These are phyloP conservation scores for Trifolium fragiferum DNA, from an alignment of 306 rosid genomes.

Conservation along the genomic window DNA sequence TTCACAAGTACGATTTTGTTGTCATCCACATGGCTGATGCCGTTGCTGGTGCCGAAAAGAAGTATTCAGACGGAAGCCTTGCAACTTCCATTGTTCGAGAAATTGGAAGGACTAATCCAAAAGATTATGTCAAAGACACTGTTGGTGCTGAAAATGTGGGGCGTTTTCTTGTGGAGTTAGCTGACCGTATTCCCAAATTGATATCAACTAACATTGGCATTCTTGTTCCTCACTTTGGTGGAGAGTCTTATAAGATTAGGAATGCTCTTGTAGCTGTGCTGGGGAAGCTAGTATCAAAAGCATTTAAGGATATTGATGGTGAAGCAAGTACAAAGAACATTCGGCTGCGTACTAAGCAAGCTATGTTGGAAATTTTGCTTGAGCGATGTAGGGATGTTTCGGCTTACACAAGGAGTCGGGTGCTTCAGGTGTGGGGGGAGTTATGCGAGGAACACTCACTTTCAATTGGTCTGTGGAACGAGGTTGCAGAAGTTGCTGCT, in stretches of 20 bases:
- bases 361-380: slow-evolving; percentile 93
- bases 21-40: slow-evolving; percentile 86
- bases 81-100: slow-evolving; percentile 81
- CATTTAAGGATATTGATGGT: slow-evolving; percentile 81
- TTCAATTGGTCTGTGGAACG: slow-evolving; percentile 98
- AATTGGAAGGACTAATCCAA: slow-evolving; percentile 90
- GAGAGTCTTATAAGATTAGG: slow-evolving; percentile 92
- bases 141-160: slow-evolving; percentile 94
- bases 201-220: slow-evolving; percentile 86
- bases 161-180: slow-evolving; percentile 84
- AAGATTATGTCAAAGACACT: slow-evolving; percentile 85
- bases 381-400: slow-evolving; percentile 98
- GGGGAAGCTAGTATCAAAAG: slow-evolving; percentile 86
- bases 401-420: slow-evolving; percentile 94
- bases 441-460: slow-evolving; percentile 87
- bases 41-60: slow-evolving; percentile 76
- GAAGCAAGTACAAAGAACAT: slow-evolving; percentile 77
- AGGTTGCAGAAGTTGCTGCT: slow-evolving; percentile 84
- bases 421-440: slow-evolving; percentile 97
- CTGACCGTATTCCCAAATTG: slow-evolving; percentile 89
- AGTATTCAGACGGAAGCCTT: slow-evolving; percentile 86
- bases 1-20: slow-evolving; percentile 92
- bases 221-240: slow-evolving; percentile 91
- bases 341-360: slow-evolving; percentile 92
- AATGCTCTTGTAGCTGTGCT: slow-evolving; percentile 87